Percentiles rank a stretch among this genome's conserved stretches.
Conservation (phyloP, 139 green algal genomes). For the Diplosphaera chodatii region DNA sequence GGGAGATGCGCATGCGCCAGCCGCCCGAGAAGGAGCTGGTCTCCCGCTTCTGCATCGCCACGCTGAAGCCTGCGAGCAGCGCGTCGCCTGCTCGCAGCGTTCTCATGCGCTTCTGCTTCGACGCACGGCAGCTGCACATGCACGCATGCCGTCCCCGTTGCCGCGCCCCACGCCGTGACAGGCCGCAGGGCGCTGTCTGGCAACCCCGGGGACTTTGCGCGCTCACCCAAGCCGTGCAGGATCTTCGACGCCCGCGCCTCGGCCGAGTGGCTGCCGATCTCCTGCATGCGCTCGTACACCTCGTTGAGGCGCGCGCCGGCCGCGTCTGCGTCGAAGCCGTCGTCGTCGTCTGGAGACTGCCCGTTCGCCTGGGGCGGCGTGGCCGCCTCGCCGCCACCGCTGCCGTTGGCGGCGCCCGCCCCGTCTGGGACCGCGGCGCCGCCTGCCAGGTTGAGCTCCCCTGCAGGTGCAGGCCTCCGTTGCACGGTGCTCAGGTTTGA, state of each 20-base stretch:
- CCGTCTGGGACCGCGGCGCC: too few species aligned
- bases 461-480: too few species aligned
- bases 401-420: too few species aligned
- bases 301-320: conserved; percentile 65
- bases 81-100: too few species aligned
- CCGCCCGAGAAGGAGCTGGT: conserved; percentile 84
- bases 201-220: too few species aligned
- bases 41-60: conserved; percentile 76
- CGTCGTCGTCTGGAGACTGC: conserved; percentile 15
- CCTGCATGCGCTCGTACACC: conserved; percentile 88
- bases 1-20: conserved; percentile 96
- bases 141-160: too few species aligned
- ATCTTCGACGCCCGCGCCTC: conserved; percentile 95
- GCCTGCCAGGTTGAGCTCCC: too few species aligned
- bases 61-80: conserved; percentile 42
- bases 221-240: conserved; percentile 83
- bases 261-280: conserved; percentile 73
- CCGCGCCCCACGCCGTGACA: too few species aligned
- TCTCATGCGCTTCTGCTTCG: too few species aligned
- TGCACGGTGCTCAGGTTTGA: too few species aligned
- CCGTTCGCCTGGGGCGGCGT: conserved; percentile 1
- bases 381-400: neutral
- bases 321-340: conserved; percentile 23
- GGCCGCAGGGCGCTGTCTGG: too few species aligned
- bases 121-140: too few species aligned